A percentile compares a stretch with the other conserved stretches of the same genome.
These are phyloP conservation scores for Graphiopsis chlorocephala DNA, from an alignment of 2,329 filamentous ascomycete genomes.

Conservation along the genomic window DNA sequence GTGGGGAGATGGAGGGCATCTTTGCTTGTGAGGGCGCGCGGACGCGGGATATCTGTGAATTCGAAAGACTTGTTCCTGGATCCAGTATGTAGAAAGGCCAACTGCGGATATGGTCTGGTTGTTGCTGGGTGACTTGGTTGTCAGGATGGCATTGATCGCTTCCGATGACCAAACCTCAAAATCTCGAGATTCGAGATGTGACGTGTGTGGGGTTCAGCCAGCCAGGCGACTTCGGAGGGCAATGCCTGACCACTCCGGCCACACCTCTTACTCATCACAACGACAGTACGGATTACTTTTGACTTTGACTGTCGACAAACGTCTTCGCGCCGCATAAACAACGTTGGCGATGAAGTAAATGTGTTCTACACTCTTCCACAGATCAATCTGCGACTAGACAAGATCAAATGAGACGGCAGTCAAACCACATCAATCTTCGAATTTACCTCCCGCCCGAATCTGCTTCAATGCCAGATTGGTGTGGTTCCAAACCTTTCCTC, in stretches of 20 bases:
- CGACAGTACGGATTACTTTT: neutral
- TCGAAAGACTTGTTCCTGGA: neutral
- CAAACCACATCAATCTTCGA: neutral
- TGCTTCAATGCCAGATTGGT: neutral
- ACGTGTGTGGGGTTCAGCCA: slow-evolving; percentile 4
- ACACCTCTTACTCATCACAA: neutral
- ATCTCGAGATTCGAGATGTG: slow-evolving; percentile 7
- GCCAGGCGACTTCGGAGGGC: slow-evolving; percentile 1
- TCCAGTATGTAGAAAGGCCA: neutral
- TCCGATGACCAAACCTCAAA: neutral
- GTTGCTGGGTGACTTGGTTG: neutral
- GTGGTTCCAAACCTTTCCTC: neutral
- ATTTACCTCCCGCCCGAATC: neutral
- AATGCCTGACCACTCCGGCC: neutral
- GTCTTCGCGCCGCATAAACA: neutral
- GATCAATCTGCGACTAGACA: neutral
- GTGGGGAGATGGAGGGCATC: slow-evolving; percentile 37
- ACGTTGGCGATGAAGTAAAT: neutral
- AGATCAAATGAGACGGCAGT: neutral
- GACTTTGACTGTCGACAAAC: neutral
- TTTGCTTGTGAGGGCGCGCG: neutral
- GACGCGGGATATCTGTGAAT: neutral
- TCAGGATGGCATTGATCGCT: neutral
- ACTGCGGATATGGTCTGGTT: neutral
- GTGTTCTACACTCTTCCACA: neutral